Evolutionary conservation across 1,139 yeast species (phyloP).

Genomic region (Pichia sp.): DNA sequence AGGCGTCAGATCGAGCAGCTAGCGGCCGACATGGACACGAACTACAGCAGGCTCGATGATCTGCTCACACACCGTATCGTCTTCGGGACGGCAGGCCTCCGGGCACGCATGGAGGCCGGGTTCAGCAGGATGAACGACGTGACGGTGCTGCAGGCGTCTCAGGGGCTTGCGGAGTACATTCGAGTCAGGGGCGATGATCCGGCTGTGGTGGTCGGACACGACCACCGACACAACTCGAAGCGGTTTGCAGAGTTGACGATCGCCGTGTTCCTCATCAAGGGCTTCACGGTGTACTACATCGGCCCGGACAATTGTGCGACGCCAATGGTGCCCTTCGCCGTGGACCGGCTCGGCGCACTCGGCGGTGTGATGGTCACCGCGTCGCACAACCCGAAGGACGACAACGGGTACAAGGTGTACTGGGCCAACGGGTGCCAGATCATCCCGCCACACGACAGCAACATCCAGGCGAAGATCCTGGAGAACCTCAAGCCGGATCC

Average conservation of each 20-base stretch:
- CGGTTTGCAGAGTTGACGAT: constrained; percentile 79
- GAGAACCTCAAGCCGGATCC: constrained; percentile 63
- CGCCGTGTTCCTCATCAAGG: constrained; percentile 62
- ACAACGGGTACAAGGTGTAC: constrained; percentile 93
- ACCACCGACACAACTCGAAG: constrained; percentile 78
- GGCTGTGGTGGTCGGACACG: constrained; percentile 78
- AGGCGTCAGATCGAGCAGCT: constrained; percentile 51
- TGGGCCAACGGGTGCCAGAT: constrained; percentile 94
- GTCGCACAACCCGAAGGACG: constrained; percentile 89
- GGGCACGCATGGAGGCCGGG: constrained; percentile 88
- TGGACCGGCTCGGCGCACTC: constrained; percentile 56
- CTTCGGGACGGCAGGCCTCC: constrained; percentile 92
- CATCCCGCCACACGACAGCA: constrained; percentile 82
- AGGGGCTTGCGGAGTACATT: constrained; percentile 70
- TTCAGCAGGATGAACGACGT: constrained; percentile 85
- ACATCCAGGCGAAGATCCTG: constrained; percentile 62
- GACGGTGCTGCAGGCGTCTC: constrained; percentile 87
- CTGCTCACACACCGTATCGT: constrained; percentile 57
- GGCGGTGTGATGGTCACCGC: constrained; percentile 97
- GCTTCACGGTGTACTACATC: constrained; percentile 64
- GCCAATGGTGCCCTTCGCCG: constrained; percentile 87
- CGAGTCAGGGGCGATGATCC: constrained; percentile 25
- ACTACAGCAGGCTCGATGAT: constrained; percentile 45
- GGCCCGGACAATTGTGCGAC: constrained; percentile 67
- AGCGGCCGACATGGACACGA: constrained; percentile 30